Evolutionary conservation across 768 basidiomycete species (phyloP).

Genomic region (Exidia glandulosa): DNA sequence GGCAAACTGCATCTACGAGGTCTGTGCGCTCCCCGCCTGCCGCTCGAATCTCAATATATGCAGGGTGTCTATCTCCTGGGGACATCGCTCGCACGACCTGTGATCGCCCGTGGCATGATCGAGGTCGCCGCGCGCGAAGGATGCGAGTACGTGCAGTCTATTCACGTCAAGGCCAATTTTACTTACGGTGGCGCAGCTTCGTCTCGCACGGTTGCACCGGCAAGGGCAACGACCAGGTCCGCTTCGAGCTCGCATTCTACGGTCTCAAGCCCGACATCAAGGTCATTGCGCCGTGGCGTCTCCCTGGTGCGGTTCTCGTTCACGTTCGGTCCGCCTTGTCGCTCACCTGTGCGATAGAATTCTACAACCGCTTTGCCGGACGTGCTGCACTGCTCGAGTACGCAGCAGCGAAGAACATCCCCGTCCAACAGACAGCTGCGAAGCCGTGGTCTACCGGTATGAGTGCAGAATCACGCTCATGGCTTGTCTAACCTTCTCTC

Average conservation of each 20-base stretch:
- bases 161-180: neutral
- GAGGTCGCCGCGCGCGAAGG: conserved; percentile 79
- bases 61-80: conserved; percentile 95
- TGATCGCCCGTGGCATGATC: conserved; percentile 99
- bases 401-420: conserved; percentile 79
- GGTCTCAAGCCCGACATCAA: conserved; percentile 98
- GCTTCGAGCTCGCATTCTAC: conserved; percentile 98
- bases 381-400: conserved; percentile 87
- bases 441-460: conserved; percentile 92
- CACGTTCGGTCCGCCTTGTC: neutral
- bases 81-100: conserved; percentile 94
- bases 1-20: conserved; percentile 98
- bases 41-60: neutral
- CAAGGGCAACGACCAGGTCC: conserved; percentile 99
- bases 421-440: conserved; percentile 86
- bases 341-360: conserved; percentile 38
- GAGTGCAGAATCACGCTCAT: conserved; percentile 2
- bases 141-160: conserved; percentile 68
- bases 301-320: conserved; percentile 59
- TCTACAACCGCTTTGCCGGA: conserved; percentile 96
- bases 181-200: conserved; percentile 38
- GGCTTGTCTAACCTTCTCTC: neutral
- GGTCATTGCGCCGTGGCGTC: conserved; percentile 96
- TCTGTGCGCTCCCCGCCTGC: conserved; percentile 17
- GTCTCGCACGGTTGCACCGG: conserved; percentile 99